These are phyloP conservation scores for Shiraia sp. DNA, from an alignment of 2,329 filamentous ascomycete species.

Conservation along the genomic window DNA sequence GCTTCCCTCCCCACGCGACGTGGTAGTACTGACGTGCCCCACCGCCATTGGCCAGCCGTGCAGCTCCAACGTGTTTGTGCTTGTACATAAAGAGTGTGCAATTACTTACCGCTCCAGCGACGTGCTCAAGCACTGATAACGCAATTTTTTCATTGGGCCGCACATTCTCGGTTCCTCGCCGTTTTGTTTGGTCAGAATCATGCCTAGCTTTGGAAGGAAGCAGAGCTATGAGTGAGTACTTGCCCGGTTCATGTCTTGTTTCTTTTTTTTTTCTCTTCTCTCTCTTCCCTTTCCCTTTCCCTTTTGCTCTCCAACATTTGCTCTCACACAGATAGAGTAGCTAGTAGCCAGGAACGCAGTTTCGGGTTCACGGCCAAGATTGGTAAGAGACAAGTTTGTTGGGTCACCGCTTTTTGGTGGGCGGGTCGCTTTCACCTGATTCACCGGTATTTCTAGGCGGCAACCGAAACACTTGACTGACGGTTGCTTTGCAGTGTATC, in stretches of 20 bases:
- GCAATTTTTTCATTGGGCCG: conserved; percentile 5
- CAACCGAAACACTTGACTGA: conserved; percentile 8
- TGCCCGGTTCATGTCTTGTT: conserved; percentile 12
- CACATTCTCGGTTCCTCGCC: conserved; percentile 21
- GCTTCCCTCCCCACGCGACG: conserved; percentile 13
- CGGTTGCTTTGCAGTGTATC: conserved; percentile 28
- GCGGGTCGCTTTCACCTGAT: neutral
- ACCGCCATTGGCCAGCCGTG: conserved; percentile 15
- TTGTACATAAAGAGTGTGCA: conserved; percentile 10
- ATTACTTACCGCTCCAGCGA: conserved; percentile 9
- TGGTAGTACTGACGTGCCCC: conserved; percentile 22
- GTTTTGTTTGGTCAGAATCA: conserved; percentile 30
- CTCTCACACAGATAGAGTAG: neutral
- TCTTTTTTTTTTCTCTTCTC: conserved; percentile 12
- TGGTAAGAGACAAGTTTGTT: conserved; percentile 5
- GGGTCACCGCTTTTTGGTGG: conserved; percentile 1
- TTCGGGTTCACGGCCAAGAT: neutral
- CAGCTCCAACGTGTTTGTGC: conserved; percentile 9
- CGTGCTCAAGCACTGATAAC: conserved; percentile 5
- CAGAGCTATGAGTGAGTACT: conserved; percentile 46
- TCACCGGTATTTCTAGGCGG: neutral
- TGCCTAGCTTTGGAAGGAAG: conserved; percentile 46
- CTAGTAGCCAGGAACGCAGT: too few relatives aligned
- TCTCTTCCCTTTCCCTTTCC: conserved; percentile 13
- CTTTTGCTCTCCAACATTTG: conserved; percentile 4